A percentile compares a stretch with the other conserved stretches of the same genome.
Evolutionary conservation across 140 eudicot species (phyloP).

Genomic region (Ambrosia hybrid): DNA sequence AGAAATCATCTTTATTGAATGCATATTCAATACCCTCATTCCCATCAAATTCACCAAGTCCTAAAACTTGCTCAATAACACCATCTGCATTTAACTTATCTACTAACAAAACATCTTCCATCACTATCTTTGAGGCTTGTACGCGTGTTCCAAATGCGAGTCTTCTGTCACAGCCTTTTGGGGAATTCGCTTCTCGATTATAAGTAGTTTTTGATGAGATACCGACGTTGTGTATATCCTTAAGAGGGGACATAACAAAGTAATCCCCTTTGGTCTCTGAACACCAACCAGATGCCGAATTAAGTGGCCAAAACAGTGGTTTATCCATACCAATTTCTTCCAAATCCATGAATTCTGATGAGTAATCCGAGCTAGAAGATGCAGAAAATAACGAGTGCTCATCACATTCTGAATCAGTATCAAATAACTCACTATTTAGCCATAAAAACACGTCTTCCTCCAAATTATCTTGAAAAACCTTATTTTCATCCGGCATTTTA

Average conservation of each 20-base stretch:
- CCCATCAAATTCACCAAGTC: slow-evolving; percentile 61
- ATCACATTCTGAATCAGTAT: slow-evolving; percentile 24
- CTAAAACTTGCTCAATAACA: slow-evolving; percentile 44
- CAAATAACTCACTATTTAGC: slow-evolving; percentile 21
- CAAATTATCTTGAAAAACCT: slow-evolving; percentile 20
- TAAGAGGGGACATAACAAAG: slow-evolving; percentile 60
- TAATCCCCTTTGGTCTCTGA: slow-evolving; percentile 39
- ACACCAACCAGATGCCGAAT: slow-evolving; percentile 31
- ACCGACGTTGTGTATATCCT: slow-evolving; percentile 1
- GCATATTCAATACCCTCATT: slow-evolving; percentile 48
- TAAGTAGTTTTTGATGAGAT: slow-evolving; percentile 2
- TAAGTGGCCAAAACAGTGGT: slow-evolving; percentile 55
- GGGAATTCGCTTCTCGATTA: slow-evolving; percentile 9
- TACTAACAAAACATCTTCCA: slow-evolving; percentile 39
- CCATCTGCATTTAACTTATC: slow-evolving; percentile 27
- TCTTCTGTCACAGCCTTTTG: slow-evolving; percentile 23
- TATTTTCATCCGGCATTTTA: not conserved
- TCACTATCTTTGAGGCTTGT: slow-evolving; percentile 1
- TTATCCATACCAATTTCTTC: slow-evolving; percentile 33
- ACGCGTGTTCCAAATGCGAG: slow-evolving; percentile 23
- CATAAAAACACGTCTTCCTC: slow-evolving; percentile 42
- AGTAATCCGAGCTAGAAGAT: slow-evolving; percentile 25
- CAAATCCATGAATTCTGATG: slow-evolving; percentile 34
- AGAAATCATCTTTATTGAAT: slow-evolving; percentile 42
- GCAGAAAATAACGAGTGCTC: slow-evolving; percentile 20